phyloP scores from a whole-genome alignment of 2,329 filamentous ascomycete species.

The Monosporascus sp. region DNA sequence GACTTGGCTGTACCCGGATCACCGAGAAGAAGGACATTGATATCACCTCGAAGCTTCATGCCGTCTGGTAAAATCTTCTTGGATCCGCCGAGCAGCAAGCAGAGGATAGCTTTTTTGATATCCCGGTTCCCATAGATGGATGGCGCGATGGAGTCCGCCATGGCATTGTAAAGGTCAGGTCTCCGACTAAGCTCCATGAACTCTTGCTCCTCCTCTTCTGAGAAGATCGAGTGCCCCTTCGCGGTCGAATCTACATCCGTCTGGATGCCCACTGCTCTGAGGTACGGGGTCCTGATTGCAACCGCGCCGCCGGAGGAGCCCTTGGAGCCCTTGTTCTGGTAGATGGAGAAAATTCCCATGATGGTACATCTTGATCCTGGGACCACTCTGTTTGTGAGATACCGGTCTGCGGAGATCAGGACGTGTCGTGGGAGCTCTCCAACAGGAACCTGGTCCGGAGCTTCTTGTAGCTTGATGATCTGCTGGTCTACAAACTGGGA shows the following conservation, averaged over 20 bases:
- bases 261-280: conserved; percentile 87
- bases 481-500: conserved; percentile 96
- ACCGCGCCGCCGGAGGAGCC: conserved; percentile 74
- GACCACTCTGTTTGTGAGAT: conserved; percentile 91
- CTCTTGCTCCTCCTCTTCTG: conserved; percentile 95
- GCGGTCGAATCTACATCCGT: conserved; percentile 85
- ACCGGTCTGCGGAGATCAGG: conserved; percentile 91
- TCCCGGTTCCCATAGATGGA: conserved; percentile 95
- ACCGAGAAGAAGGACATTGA: conserved; percentile 93
- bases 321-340: conserved; percentile 85
- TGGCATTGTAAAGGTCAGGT: conserved; percentile 86
- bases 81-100: conserved; percentile 85
- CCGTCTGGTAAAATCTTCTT: conserved; percentile 98
- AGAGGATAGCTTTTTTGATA: conserved; percentile 97
- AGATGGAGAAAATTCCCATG: conserved; percentile 97
- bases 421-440: conserved; percentile 94
- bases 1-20: conserved; percentile 99
- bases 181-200: conserved; percentile 86
- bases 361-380: conserved; percentile 91
- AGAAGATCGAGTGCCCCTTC: conserved; percentile 78
- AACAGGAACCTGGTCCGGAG: conserved; percentile 93
- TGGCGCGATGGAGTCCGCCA: conserved; percentile 88
- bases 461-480: conserved; percentile 95
- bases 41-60: conserved; percentile 96
- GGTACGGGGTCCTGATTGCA: conserved; percentile 90